Conservation (phyloP, 805 yeast genomes). For the Saccharomycopsis sp. region DNA sequence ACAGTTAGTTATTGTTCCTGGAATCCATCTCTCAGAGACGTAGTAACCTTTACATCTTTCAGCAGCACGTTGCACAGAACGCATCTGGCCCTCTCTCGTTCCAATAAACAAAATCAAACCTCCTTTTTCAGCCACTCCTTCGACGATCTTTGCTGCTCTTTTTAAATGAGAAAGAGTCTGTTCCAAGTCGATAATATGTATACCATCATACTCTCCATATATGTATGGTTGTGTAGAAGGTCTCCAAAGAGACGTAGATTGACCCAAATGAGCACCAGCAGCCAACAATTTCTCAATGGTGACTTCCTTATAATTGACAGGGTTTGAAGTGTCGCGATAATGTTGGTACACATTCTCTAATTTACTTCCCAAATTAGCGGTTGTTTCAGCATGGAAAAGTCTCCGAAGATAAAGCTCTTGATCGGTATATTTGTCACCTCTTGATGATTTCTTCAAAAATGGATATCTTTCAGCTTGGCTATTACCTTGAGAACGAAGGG, state of each 20-base stretch:
- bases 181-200: conserved; percentile 85
- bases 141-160: conserved; percentile 78
- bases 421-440: conserved; percentile 59
- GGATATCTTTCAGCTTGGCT: conserved; percentile 39
- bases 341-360: conserved; percentile 64
- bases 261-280: conserved; percentile 94
- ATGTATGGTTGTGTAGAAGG: conserved; percentile 80
- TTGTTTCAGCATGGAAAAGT: conserved; percentile 48
- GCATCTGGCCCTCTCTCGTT: conserved; percentile 68
- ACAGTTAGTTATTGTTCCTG: conserved; percentile 89
- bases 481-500: not conserved
- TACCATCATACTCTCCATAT: conserved; percentile 83
- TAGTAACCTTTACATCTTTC: conserved; percentile 70
- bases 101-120: conserved; percentile 85
- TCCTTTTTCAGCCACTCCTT: conserved; percentile 76
- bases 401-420: conserved; percentile 77
- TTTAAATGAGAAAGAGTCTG: conserved; percentile 70
- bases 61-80: conserved; percentile 76
- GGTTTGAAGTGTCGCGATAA: conserved; percentile 54
- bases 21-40: conserved; percentile 83
- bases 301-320: conserved; percentile 49
- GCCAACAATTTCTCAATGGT: conserved; percentile 70
- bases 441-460: conserved; percentile 52
- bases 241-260: conserved; percentile 72
- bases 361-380: conserved; percentile 58